Evolutionary conservation across 441 rosid genomes (phyloP).

Genomic region (Brassica hybrid): DNA sequence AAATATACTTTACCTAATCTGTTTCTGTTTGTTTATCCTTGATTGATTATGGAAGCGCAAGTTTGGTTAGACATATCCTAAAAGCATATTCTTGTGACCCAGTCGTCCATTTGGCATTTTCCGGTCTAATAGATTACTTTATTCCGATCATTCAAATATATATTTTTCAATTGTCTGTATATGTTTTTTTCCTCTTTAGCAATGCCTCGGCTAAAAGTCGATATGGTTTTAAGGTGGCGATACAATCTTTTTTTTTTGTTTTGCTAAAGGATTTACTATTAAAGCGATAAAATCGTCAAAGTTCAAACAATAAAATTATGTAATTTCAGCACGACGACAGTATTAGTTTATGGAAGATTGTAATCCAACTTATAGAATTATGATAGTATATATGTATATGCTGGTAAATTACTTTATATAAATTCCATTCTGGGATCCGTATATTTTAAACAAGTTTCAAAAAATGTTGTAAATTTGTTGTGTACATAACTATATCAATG

Average conservation of each 20-base stretch:
- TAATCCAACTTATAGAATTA: neutral
- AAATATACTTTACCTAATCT: slow-evolving; percentile 19
- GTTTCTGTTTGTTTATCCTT: slow-evolving; percentile 28
- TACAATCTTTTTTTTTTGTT: too few species aligned
- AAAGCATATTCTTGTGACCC: slow-evolving; percentile 40
- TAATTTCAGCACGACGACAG: slow-evolving; percentile 2
- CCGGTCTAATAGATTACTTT: neutral
- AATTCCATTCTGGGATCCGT: neutral
- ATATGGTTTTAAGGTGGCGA: neutral
- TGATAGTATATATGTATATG: neutral
- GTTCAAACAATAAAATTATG: neutral
- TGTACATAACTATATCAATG: neutral
- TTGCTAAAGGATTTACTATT: too few species aligned
- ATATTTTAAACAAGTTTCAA: neutral
- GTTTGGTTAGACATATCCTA: slow-evolving; percentile 30
- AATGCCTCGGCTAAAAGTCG: neutral
- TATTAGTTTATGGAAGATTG: neutral
- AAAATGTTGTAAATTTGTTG: neutral
- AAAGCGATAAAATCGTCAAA: too few species aligned
- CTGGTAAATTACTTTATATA: slow-evolving; percentile 4
- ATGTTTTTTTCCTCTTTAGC: neutral
- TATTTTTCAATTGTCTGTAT: neutral
- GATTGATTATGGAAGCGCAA: slow-evolving; percentile 27
- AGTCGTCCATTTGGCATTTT: slow-evolving; percentile 18
- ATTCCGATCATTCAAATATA: neutral